Evolutionary conservation across 2,329 filamentous ascomycete genomes (phyloP).

Genomic region (Coniochaeta hoffmannii): DNA sequence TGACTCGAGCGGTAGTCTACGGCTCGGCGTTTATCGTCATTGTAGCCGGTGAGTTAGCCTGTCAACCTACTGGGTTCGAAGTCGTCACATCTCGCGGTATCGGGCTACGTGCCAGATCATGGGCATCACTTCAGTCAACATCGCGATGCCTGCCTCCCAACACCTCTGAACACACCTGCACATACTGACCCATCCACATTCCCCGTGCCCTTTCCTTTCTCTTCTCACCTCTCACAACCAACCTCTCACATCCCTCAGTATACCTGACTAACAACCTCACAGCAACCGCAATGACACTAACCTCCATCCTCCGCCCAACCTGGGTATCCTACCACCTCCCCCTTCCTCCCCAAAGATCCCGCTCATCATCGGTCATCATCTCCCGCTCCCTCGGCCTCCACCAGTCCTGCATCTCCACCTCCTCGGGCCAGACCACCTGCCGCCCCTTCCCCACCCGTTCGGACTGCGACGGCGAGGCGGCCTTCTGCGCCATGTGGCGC

Average conservation of each 20-base stretch:
- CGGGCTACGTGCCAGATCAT: too few species aligned
- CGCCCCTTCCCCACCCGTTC: conserved; percentile 58
- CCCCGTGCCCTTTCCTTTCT: neutral
- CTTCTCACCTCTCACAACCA: neutral
- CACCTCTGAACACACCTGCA: neutral
- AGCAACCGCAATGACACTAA: conserved; percentile 67
- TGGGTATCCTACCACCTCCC: conserved; percentile 62
- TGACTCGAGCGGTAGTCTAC: conserved; percentile 38
- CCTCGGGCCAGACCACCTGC: conserved; percentile 55
- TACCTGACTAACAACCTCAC: conserved; percentile 4
- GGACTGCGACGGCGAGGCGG: conserved; percentile 55
- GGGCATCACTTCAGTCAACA: too few species aligned
- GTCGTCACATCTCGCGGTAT: neutral
- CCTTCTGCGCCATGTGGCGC: conserved; percentile 90
- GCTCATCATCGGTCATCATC: conserved; percentile 33
- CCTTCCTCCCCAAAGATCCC: conserved; percentile 10
- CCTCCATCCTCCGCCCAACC: conserved; percentile 59
- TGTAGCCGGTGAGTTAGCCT: conserved; percentile 30
- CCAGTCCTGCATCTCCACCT: conserved; percentile 59
- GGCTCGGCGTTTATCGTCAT: conserved; percentile 33
- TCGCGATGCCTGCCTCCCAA: too few species aligned
- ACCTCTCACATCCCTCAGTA: neutral
- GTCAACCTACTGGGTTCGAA: too few species aligned
- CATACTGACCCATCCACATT: too few species aligned
- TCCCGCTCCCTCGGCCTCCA: conserved; percentile 70